phyloP scores from a whole-genome alignment of 176 grass and related monocot species.

The Bonia amplexicaulis region DNA sequence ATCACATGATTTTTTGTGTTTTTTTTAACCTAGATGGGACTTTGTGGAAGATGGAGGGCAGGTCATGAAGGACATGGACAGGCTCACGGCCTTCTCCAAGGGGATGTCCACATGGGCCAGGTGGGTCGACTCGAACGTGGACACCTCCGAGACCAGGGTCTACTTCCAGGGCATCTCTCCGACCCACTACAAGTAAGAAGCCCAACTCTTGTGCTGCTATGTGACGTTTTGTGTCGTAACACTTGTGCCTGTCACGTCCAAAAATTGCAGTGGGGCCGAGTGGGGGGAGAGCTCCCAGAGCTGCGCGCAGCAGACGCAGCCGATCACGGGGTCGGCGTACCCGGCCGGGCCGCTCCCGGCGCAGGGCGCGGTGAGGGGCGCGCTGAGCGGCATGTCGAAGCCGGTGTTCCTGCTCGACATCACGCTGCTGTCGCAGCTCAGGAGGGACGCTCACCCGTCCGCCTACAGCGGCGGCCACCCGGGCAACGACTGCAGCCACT shows the following conservation, averaged over 20 bases:
- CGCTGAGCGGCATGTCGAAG: slow-evolving; percentile 56
- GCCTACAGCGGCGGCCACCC: slow-evolving; percentile 74
- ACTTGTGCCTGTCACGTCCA: neutral
- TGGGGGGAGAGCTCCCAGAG: slow-evolving; percentile 56
- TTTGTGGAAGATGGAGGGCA: slow-evolving; percentile 63
- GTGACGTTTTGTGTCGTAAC: neutral
- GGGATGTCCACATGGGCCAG: slow-evolving; percentile 83
- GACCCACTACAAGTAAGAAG: slow-evolving; percentile 74
- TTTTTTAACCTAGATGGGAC: slow-evolving; percentile 61
- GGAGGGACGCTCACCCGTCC: slow-evolving; percentile 83
- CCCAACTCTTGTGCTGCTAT: neutral
- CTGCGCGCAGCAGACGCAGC: slow-evolving; percentile 58
- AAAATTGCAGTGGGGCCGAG: slow-evolving; percentile 47
- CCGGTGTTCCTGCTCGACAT: slow-evolving; percentile 85
- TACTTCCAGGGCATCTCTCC: slow-evolving; percentile 96
- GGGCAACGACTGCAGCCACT: slow-evolving; percentile 93
- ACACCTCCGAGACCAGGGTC: slow-evolving; percentile 61
- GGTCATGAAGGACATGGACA: slow-evolving; percentile 77
- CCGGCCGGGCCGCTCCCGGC: slow-evolving; percentile 45
- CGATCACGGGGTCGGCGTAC: slow-evolving; percentile 60
- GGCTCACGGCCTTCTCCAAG: slow-evolving; percentile 80
- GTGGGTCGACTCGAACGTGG: slow-evolving; percentile 74
- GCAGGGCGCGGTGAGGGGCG: slow-evolving; percentile 51
- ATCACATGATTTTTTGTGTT: neutral
- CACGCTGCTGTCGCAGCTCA: slow-evolving; percentile 85